Conservation (phyloP, 139 green algal species). For the Chlorella vulgaris region DNA sequence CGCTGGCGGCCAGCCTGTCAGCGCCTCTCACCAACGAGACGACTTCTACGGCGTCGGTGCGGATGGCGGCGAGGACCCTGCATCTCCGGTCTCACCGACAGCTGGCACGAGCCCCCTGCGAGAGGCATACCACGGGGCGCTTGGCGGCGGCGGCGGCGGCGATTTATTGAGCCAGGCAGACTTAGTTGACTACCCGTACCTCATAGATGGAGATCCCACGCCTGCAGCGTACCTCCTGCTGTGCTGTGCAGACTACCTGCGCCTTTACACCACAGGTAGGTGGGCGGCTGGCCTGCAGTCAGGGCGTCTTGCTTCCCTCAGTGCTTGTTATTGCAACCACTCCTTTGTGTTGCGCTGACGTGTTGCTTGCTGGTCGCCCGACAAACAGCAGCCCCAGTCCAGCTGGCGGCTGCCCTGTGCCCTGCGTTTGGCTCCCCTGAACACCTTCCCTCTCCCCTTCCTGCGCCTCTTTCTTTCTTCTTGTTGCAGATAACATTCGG, state of each 20-base stretch:
- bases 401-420: too few species aligned
- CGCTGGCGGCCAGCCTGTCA: constrained; percentile 1
- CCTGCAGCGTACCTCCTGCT: constrained; percentile 40
- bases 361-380: too few species aligned
- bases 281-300: not conserved
- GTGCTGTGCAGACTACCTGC: constrained; percentile 43
- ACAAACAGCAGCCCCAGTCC: too few species aligned
- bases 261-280: constrained; percentile 41
- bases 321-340: too few species aligned
- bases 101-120: not conserved
- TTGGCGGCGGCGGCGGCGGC: not conserved
- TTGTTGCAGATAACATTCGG: constrained; percentile 39
- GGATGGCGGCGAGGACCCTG: not conserved
- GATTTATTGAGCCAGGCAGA: constrained; percentile 18
- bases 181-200: constrained; percentile 36
- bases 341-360: too few species aligned
- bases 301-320: too few species aligned
- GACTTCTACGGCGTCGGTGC: constrained; percentile 17
- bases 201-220: constrained; percentile 19
- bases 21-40: not conserved
- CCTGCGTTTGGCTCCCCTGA: too few species aligned
- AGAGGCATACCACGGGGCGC: not conserved
- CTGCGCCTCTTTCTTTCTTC: too few species aligned
- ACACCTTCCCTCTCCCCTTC: too few species aligned
- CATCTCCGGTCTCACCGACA: not conserved